Evolutionary conservation across 1,139 yeast species (phyloP).

Genomic region (Pichia sp.): DNA sequence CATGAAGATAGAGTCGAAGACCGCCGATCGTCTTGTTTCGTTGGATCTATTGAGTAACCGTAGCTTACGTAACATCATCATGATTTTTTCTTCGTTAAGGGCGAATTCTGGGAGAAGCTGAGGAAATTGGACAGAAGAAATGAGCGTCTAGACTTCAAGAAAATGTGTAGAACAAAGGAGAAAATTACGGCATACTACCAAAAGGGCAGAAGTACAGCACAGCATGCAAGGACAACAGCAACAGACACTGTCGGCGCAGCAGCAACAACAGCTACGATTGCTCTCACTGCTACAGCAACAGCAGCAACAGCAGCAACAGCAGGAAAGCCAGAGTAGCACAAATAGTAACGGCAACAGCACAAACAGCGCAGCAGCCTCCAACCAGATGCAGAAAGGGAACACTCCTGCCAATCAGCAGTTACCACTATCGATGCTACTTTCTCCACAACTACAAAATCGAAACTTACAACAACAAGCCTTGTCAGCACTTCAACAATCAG

Average conservation of each 20-base stretch:
- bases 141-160: neutral
- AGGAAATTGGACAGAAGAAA: neutral
- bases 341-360: neutral
- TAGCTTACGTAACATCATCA: neutral
- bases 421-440: constrained; percentile 29
- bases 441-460: constrained; percentile 31
- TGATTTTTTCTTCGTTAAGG: neutral
- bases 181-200: neutral
- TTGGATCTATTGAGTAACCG: no score
- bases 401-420: constrained; percentile 20
- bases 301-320: constrained; percentile 6
- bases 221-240: constrained; percentile 15
- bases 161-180: neutral
- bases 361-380: neutral
- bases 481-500: constrained; percentile 22
- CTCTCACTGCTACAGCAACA: constrained; percentile 14
- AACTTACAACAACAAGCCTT: constrained; percentile 28
- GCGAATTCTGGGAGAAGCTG: neutral
- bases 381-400: neutral
- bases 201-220: neutral
- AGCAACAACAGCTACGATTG: constrained; percentile 28
- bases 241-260: constrained; percentile 14
- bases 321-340: constrained; percentile 9
- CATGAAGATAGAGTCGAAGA: no score
- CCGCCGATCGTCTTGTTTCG: no score